phyloP scores from a whole-genome alignment of 768 basidiomycete species.

The Aureoboletus auriporus region DNA sequence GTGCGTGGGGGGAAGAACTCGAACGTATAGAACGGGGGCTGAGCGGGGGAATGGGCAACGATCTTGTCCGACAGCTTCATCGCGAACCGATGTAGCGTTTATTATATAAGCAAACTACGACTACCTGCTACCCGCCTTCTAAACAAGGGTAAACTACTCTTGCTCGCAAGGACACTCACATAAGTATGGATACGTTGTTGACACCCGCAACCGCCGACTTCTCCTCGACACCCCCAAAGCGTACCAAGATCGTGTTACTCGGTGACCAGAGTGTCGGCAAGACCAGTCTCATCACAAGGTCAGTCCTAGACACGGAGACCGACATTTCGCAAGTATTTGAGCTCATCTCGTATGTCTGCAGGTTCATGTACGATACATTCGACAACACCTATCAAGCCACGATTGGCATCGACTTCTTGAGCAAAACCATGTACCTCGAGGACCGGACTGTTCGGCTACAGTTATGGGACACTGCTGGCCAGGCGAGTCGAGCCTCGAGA shows the following conservation, averaged over 20 bases:
- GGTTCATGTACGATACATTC: slow-evolving; percentile 99
- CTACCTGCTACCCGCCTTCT: too few relatives aligned
- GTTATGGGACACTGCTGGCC: slow-evolving; percentile 98
- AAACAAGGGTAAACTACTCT: slow-evolving; percentile 27
- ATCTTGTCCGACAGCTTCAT: slow-evolving; percentile 82
- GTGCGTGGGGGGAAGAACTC: slow-evolving; percentile 98
- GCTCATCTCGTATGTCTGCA: slow-evolving; percentile 28
- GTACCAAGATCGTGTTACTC: slow-evolving; percentile 93
- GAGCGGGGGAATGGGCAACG: slow-evolving; percentile 29
- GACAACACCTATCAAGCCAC: slow-evolving; percentile 99
- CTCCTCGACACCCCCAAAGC: slow-evolving; percentile 85
- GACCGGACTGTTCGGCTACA: slow-evolving; percentile 97
- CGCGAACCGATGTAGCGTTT: background rate
- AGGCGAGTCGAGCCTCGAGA: slow-evolving; percentile 43
- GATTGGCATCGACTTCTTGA: slow-evolving; percentile 98
- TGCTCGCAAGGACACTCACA: background rate
- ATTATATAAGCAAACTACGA: slow-evolving; percentile 5
- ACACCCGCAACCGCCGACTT: slow-evolving; percentile 79
- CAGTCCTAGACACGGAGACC: slow-evolving; percentile 22
- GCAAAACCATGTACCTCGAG: slow-evolving; percentile 99
- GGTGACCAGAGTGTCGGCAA: slow-evolving; percentile 99
- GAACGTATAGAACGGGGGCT: slow-evolving; percentile 88
- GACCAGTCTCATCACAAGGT: slow-evolving; percentile 97
- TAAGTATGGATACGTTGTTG: slow-evolving; percentile 45
- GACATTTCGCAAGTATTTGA: background rate